A percentile compares a stretch with the other conserved stretches of the same genome.
Evolutionary conservation across 192 early-diverging fungal genomes (phyloP).

Genomic region (Allomyces macrogynus): DNA sequence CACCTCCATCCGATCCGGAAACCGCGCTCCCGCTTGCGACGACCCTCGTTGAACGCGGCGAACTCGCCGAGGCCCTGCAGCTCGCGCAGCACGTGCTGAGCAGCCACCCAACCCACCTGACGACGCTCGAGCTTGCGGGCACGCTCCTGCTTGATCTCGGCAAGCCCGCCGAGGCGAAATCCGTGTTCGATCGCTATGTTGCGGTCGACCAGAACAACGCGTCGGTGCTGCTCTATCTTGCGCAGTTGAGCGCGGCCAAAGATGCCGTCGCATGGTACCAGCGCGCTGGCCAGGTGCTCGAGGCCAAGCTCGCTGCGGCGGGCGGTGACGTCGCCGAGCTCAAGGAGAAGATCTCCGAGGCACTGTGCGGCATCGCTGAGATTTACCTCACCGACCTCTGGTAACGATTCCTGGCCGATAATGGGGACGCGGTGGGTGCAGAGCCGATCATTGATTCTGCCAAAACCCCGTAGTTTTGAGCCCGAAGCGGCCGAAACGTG

Average conservation of each 20-base stretch:
- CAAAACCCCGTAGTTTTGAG: slow-evolving; percentile 39
- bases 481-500: slow-evolving; percentile 71
- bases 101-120: not conserved
- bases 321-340: slow-evolving; percentile 20
- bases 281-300: slow-evolving; percentile 16
- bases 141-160: not conserved
- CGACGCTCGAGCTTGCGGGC: not conserved
- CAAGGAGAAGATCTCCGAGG: slow-evolving; percentile 49
- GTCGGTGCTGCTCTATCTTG: slow-evolving; percentile 3
- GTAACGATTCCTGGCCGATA: slow-evolving; percentile 20
- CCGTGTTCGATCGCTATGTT: not conserved
- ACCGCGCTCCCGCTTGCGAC: not conserved
- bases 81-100: not conserved
- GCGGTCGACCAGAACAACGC: not conserved
- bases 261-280: slow-evolving; percentile 20
- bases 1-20: not conserved
- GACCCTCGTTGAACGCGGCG: too few relatives aligned
- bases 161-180: not conserved
- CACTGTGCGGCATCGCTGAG: slow-evolving; percentile 85
- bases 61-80: too few relatives aligned
- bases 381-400: slow-evolving; percentile 97
- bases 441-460: not conserved
- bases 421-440: slow-evolving; percentile 1
- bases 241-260: slow-evolving; percentile 16
- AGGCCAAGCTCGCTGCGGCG: slow-evolving; percentile 13